Evolutionary conservation across 495 filamentous ascomycete genomes (phyloP), one percentile per base, ranked within the genome.

Genomic region (Podospora pseudoanserina): DNA sequence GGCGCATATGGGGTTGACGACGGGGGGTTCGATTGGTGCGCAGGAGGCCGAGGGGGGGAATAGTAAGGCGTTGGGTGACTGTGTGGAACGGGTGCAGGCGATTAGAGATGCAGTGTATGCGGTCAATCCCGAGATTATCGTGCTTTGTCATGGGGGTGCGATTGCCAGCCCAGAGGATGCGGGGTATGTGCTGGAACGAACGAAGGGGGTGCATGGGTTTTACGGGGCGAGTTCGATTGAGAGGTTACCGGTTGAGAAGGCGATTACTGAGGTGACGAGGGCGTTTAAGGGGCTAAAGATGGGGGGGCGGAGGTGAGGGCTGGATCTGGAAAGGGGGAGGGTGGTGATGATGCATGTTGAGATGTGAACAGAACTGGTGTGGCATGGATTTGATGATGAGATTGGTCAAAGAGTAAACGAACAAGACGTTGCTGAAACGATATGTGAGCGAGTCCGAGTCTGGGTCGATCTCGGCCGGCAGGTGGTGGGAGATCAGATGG

Each of bases 181-280:
- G 0, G 76, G 83, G 73, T 90, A 84, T 76, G 84, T 92, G 30
- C 74, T 92, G 1, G 77, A 78, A 57, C 75, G 84, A 70, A 87
- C 84, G 11, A 80, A 79, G 53, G 88, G 88, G 0, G 79, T 91
- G 23, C 88, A 91, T 78, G 88, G 88, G 3, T 91, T 92, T 70
- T 91, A 86, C 76, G 89, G 89, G 0, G 89, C 89, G 28, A 90
- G 87, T 68, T 88, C 85, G 68, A 88, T 92, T 85, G 89, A 91
- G 79, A 79, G 88, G 49, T 78, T 91, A 71, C 89, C 89, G 16
- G 89, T 91, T 30, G 89, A 92, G 77, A 75, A 80, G 67, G 89
- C 88, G 0, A 88, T 91, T 65, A 82, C 84, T 68, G 78, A 87
- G 28, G 87, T 86, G 68, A 88, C 86, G 67, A 83, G 75, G 74